Evolutionary conservation across 345 rosid genomes (phyloP), one percentile per base, ranked within the genome.

Genomic region (Salix arbutifolia): DNA sequence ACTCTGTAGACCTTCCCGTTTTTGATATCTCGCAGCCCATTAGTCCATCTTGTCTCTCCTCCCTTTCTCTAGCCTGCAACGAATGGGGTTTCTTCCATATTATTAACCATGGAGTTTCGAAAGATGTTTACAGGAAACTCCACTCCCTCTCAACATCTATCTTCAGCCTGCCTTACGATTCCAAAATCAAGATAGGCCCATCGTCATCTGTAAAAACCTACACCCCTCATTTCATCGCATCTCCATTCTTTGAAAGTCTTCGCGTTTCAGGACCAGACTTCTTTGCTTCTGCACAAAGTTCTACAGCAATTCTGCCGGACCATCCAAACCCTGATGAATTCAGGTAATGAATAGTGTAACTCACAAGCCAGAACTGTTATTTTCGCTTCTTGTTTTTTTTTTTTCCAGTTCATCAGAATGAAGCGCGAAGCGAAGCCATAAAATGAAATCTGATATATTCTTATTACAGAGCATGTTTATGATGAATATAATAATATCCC

Each of bases 51-150:
- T 69, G 69, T 38, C 31, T 86, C 6, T 65, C 66, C 3, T 79
- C 84, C 33, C 78, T 85, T 9, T n/a, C 64, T 30, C 65, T 67
- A 67, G 84, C 90, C 64, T 85, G 86, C 72, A 79, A 75, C 67
- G 56, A 67, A 69, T 79, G 86, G 86, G 86, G 90, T n/a, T 87
- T 85, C 72, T 87, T 85, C 74, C 78, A 72, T 60, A 80, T 87
- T 18, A 78, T 74, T 66, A 87, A 80, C 67, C 85, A 83, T 76
- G 87, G 87, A 71, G 67, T 83, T 74, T 65, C 83, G 31, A 81
- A 78, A 38, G 62, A 83, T 69, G 79, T 85, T 72, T 83, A 76
- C 67, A 58, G 11, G 26, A 80, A 77, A 70, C 38, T 85, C n/a
- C 50, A 18, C 62, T 26, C 56, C 11, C 75, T 81, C 13, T 81